Base-by-base conservation (phyloP, 306 rosid genomes). In the Vigna trinervia region DNA sequence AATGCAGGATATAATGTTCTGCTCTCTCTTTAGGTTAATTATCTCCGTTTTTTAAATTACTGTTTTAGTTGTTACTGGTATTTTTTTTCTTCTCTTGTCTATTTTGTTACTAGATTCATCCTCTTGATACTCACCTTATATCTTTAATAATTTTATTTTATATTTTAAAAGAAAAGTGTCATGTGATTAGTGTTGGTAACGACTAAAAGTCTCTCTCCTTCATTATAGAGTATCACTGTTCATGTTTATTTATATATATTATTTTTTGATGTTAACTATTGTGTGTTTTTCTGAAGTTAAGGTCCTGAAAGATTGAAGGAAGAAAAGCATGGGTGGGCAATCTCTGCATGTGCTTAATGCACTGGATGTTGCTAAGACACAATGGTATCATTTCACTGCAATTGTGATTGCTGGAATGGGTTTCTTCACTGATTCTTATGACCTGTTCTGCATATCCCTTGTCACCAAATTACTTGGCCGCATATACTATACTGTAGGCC, bases 351-450 rank as follows among this genome's bases (percentile, higher is more conserved):
- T 94, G 76, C 88, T 94, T 1, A 88, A 85, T 22, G 97, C 97
- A 6, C 90, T 94, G 5, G 98, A 94, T 78, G 83, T 75, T 17
- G 98, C 98, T 3, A 91, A 94, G 80, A 94, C 97, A 22, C 97
- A 94, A 86, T 91, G 92, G 91, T 91, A 94, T 74, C 98, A 94
- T 68, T 91, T 94, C 83, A 91, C 97, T 2, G 98, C 96, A 13
- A 91, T 91, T 74, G 83, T 94, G 74, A 87, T 94, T 7, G 97
- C 98, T 38, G 97, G 98, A 22, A 94, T 94, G 97, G 98, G 97
- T 1, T 91, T 94, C 76, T 94, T 94, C 81, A 94, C 98, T 0
- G 96, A 94, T 60, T 87, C 98, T 6, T 93, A 93, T 69, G 98
- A 93, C 80, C 91, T 93, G 3, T 93, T 93, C 51, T 91, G 97